phyloP scores from a whole-genome alignment of 2,329 filamentous ascomycete genomes.

The Mycosphaerella arachidis region DNA sequence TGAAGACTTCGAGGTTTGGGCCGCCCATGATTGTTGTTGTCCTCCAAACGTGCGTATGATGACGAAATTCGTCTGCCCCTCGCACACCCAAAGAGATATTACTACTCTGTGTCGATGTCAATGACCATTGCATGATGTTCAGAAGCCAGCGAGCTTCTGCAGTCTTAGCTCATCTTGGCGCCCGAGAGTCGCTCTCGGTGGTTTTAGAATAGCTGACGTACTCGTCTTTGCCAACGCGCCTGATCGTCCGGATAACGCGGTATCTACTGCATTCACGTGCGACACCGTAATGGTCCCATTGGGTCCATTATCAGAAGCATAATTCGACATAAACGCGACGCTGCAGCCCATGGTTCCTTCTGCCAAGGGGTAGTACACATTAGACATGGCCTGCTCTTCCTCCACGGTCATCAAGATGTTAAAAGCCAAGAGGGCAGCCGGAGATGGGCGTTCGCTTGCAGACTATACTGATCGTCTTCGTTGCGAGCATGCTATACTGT shows the following conservation, averaged over 20 bases:
- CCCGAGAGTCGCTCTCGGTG: too few relatives aligned
- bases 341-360: neutral
- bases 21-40: conserved; percentile 60
- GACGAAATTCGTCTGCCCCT: too few relatives aligned
- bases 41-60: neutral
- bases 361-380: neutral
- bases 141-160: neutral
- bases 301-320: neutral
- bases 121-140: neutral
- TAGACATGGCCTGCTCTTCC: neutral
- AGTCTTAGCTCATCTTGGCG: neutral
- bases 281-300: conserved; percentile 5
- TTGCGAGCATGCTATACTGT: conserved; percentile 9
- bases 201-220: neutral
- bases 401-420: neutral
- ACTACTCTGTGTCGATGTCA: neutral
- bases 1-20: conserved; percentile 90
- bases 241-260: neutral
- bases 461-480: neutral
- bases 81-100: too few relatives aligned
- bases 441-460: neutral
- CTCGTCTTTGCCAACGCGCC: neutral
- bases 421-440: conserved; percentile 6
- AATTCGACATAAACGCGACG: neutral
- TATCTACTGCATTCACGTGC: neutral